Base-by-base conservation (phyloP, 176 grass and related monocot species). In the Lolium perenne region DNA sequence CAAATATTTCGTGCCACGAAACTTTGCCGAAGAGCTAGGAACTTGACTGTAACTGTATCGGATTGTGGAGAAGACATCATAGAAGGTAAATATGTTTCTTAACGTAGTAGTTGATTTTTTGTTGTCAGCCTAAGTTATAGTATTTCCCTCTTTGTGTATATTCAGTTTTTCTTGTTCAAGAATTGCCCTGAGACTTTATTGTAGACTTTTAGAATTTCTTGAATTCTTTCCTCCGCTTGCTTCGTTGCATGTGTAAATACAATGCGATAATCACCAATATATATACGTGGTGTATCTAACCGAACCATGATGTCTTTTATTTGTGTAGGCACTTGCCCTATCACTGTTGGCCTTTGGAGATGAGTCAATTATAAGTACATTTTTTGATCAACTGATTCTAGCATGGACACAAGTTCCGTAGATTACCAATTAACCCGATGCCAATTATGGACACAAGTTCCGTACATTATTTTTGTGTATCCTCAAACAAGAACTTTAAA, bases 241-340 rank as follows among this genome's bases (percentile, higher is more conserved):
- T 43, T 71, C 8, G 17, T 2, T 41, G 38, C 38, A 70, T 41
- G 1, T 65, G 21, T 71, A 21, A 46, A 45, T 45, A n/a, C 41
- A 72, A 69, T 72, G 20, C 5, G 11, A 71, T 47, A 72, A 41
- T 41, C 16, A 43, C 8, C 66, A 10, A n/a, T 43, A 69, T 10
- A n/a, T 43, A 69, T 10, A 41, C 15, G 1, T 43, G 16, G 67
- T 45, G 38, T 71, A 43, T 43, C 0, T 70, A 45, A 71, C 10
- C 20, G 17, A 45, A 23, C n/a, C 20, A 48, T 48, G n/a, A 14
- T 73, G 10, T 22, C 46, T 71, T 73, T 73, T 48, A 45, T 73
- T 48, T 73, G 20, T 23, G 70, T 48, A 73, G 70, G 70, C 11
- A 73, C 70, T 23, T 73, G 23, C 70, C 43, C 70, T 73, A 48